A percentile compares a stretch with the other conserved stretches of the same genome.
phyloP scores from a whole-genome alignment of 257 asterid species.

The Petrea volubilis region DNA sequence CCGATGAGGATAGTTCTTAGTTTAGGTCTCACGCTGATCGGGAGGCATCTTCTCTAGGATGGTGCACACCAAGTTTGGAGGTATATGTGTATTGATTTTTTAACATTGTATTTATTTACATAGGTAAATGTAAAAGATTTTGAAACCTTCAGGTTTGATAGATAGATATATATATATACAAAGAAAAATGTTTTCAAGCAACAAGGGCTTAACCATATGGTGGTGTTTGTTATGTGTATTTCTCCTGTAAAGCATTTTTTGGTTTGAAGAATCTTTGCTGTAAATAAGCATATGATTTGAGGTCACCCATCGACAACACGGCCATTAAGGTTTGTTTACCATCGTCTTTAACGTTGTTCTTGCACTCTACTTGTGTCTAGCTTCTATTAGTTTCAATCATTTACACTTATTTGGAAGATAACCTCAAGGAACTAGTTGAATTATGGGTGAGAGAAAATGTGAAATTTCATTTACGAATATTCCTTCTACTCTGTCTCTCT shows the following conservation, averaged over 20 bases:
- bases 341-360: neutral
- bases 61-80: slow-evolving; percentile 20
- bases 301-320: neutral
- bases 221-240: slow-evolving; percentile 6
- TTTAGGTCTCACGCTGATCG: slow-evolving; percentile 19
- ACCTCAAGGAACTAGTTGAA: too few species aligned
- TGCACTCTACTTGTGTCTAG: neutral
- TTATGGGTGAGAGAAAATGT: too few species aligned
- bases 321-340: too few species aligned
- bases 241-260: slow-evolving; percentile 28
- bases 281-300: slow-evolving; percentile 18
- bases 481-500: too few species aligned
- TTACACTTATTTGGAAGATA: too few species aligned
- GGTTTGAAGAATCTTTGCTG: slow-evolving; percentile 28
- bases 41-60: slow-evolving; percentile 9
- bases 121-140: slow-evolving; percentile 43
- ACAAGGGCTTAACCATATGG: slow-evolving; percentile 15
- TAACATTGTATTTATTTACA: slow-evolving; percentile 50
- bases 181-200: slow-evolving; percentile 29
- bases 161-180: slow-evolving; percentile 29
- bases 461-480: too few species aligned
- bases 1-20: slow-evolving; percentile 53
- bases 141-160: slow-evolving; percentile 29
- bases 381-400: too few species aligned
- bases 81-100: slow-evolving; percentile 23